These are phyloP conservation scores for Aspergillus conjunctus DNA, from an alignment of 495 filamentous ascomycete species.

Conservation along the genomic window DNA sequence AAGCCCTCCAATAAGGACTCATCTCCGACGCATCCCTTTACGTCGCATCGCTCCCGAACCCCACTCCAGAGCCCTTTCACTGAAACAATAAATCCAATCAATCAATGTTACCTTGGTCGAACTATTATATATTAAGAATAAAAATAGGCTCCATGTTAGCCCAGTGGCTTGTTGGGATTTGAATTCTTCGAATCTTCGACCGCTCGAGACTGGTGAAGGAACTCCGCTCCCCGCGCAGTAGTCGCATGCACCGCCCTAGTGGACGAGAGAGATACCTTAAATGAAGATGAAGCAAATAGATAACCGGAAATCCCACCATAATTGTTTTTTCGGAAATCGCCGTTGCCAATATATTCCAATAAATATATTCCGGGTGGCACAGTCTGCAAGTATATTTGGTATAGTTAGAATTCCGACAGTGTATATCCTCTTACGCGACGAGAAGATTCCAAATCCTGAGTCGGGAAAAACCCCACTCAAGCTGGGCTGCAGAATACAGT, in stretches of 20 bases:
- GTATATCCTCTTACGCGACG: background rate
- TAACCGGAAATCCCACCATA: background rate
- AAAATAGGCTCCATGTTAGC: constrained; percentile 17
- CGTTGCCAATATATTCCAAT: background rate
- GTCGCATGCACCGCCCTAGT: constrained; percentile 1
- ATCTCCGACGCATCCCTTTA: constrained; percentile 13
- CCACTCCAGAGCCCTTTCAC: background rate
- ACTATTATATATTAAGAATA: constrained; percentile 19
- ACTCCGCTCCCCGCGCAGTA: constrained; percentile 8
- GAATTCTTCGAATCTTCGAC: constrained; percentile 14
- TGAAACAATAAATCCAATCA: background rate
- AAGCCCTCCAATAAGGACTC: constrained; percentile 24
- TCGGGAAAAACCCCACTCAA: background rate
- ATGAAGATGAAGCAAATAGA: background rate
- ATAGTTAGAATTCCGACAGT: background rate
- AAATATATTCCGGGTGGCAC: background rate
- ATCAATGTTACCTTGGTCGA: constrained; percentile 13
- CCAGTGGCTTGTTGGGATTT: background rate
- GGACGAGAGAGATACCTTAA: background rate
- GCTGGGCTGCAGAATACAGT: background rate
- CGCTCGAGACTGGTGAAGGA: constrained; percentile 9
- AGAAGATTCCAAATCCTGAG: constrained; percentile 11
- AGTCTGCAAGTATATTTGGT: background rate
- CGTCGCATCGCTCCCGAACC: background rate
- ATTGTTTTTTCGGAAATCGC: background rate